Evolutionary conservation across 768 basidiomycete species (phyloP), one percentile per base, ranked within the genome.

Genomic region (Imleria badia): DNA sequence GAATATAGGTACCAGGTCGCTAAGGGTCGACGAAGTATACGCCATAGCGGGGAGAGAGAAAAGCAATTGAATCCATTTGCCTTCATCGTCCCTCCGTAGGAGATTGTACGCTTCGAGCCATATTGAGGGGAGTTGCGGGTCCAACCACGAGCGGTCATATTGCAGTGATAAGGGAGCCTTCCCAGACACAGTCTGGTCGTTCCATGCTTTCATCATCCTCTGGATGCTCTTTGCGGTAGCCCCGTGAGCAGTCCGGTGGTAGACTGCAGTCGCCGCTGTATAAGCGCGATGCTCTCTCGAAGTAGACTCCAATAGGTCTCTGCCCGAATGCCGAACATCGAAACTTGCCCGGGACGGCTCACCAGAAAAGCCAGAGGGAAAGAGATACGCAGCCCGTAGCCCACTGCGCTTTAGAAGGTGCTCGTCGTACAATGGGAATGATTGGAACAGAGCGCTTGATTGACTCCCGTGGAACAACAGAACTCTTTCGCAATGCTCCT

Each of bases 1-100:
- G 2, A 77, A 48, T 2, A 64, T 63, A 0, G 68, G 61, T 17
- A 73, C 56, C 34, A 72, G 61, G 6, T 54, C 51, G 2, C 31
- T 19, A 5, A 41, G 34, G 0, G 53, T 10, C 2, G 61, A 38
- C 1, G 65, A 67, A 4, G 47, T 44, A 56, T 73, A 76, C 13
- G 59, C 64, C 63, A 75, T 65, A 2, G 72, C 63, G 5, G 72
- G 59, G 6, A 76, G 58, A 5, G 66, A 62, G 44, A 76, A 76
- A 12, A 64, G 45, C 11, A 76, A 22, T 17, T 55, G 61, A 15
- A 30, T 62, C 50, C 57, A 59, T 40, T 65, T 53, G 12, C 20
- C 8, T 20, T 49, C 54, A 2, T 49, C 15, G 26, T 41, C 29
- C 14, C 11, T n/a, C 40, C 67, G 68, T 22, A 66, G 66, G 8